Percentiles rank a stretch among this genome's conserved stretches.
phyloP scores from a whole-genome alignment of 257 asterid species.

The Pogostemon cablin region DNA sequence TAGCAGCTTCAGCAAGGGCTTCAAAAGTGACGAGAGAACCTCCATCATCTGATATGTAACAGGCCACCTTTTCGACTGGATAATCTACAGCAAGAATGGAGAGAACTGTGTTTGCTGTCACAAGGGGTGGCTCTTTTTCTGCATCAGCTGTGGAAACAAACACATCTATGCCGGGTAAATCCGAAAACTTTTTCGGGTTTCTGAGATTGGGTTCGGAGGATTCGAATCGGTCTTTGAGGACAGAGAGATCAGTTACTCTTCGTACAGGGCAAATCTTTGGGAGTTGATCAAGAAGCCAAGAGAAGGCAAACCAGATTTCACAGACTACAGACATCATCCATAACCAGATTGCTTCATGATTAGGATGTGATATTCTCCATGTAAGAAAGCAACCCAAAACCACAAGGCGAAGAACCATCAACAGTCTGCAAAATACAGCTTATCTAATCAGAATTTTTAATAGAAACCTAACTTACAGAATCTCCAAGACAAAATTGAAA shows the following conservation, averaged over 20 bases:
- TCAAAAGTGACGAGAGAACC: slow-evolving; percentile 87
- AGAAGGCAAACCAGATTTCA: slow-evolving; percentile 90
- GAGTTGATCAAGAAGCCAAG: slow-evolving; percentile 91
- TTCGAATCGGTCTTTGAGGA: slow-evolving; percentile 73
- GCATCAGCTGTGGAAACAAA: slow-evolving; percentile 92
- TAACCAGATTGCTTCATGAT: slow-evolving; percentile 85
- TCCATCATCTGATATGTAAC: slow-evolving; percentile 88
- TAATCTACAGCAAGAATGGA: slow-evolving; percentile 89
- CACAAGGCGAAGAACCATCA: slow-evolving; percentile 72
- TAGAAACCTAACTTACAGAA: neutral
- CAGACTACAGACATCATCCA: slow-evolving; percentile 92
- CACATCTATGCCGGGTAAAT: slow-evolving; percentile 84
- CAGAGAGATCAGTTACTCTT: slow-evolving; percentile 73
- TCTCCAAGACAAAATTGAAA: too few relatives aligned
- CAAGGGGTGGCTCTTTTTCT: slow-evolving; percentile 84
- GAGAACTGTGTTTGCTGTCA: slow-evolving; percentile 86
- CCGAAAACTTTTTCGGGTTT: slow-evolving; percentile 80
- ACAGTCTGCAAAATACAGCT: slow-evolving; percentile 53
- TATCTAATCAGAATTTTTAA: slow-evolving; percentile 1
- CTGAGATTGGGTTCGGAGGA: slow-evolving; percentile 70
- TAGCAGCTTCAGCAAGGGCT: slow-evolving; percentile 91
- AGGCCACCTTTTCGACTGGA: slow-evolving; percentile 80
- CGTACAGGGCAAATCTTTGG: slow-evolving; percentile 92
- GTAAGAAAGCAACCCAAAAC: slow-evolving; percentile 77
- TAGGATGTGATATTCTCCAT: slow-evolving; percentile 85